phyloP scores from a whole-genome alignment of 495 filamentous ascomycete genomes.

The Penicillium taxi region DNA sequence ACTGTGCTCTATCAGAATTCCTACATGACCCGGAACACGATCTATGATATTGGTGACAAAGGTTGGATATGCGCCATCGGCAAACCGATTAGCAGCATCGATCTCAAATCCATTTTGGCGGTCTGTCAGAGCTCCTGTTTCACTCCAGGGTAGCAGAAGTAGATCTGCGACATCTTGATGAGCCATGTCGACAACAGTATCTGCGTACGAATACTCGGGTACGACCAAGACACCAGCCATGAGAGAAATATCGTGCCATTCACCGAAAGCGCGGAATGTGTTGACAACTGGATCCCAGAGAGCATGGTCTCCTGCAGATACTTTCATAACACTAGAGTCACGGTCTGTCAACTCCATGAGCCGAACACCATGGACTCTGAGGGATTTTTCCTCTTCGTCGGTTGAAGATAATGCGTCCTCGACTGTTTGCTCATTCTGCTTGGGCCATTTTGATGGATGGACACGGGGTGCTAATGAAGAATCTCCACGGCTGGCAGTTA shows the following conservation, averaged over 20 bases:
- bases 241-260: conserved; percentile 75
- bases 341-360: conserved; percentile 87
- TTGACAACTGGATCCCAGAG: conserved; percentile 83
- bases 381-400: conserved; percentile 30
- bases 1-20: conserved; percentile 75
- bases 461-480: conserved; percentile 29
- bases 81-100: conserved; percentile 22
- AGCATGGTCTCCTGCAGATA: conserved; percentile 73
- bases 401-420: conserved; percentile 22
- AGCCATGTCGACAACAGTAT: conserved; percentile 61
- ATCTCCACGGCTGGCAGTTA: conserved; percentile 32
- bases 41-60: conserved; percentile 61
- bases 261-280: conserved; percentile 81
- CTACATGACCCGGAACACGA: conserved; percentile 56
- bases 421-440: conserved; percentile 15
- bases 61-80: conserved; percentile 46
- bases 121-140: conserved; percentile 67
- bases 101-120: conserved; percentile 26
- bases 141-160: conserved; percentile 85
- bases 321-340: conserved; percentile 91
- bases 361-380: conserved; percentile 80
- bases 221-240: conserved; percentile 72
- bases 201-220: conserved; percentile 69
- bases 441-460: conserved; percentile 39
- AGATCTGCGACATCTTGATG: conserved; percentile 65